Base-by-base conservation (phyloP, 257 asterid genomes). In the Primulina tabacum region DNA sequence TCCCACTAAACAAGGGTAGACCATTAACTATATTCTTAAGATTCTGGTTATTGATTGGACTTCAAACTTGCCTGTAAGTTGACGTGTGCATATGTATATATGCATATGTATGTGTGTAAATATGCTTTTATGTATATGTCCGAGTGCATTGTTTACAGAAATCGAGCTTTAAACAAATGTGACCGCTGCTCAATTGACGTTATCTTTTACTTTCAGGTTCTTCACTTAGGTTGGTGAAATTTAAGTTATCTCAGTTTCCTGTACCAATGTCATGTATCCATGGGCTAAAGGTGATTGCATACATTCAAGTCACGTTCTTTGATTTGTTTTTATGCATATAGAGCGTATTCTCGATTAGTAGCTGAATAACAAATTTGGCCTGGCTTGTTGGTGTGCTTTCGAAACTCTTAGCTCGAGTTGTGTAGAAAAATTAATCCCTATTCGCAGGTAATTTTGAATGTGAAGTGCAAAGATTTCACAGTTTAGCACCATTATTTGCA, bases 1-100 rank as follows among this genome's bases (percentile, higher is more conserved):
- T 73, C 62, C 77, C 77, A 34, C 67, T 79, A 63, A 73, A 68
- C 70, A 68, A 65, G 62, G 81, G 84, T 75, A 69, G 63, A 52
- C n/a, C 11, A 17, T 0, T 57, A 20, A 18, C 2, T 35, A 29
- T 47, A 55, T 6, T 33, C 28, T 55, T 33, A 58, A 4, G 20
- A 59, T 61, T 21, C 52, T 47, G 14, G 34, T 14, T 47, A 3
- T 18, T 4, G 55, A 47, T 12, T 47, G 55, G 55, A 14, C 11
- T 47, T 38, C 47, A 38, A 9, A 38, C 47, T 8, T 38, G 47
- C 9, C 47, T 38, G 47, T 14, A 47, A 3, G 14, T 47, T 47
- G 55, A 12, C 26, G 26, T 24, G 26, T 24, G 26, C 26, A 24
- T 24, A 24, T 24, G 1, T 24, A 24, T 24, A 24, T 24, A 24